Percentiles rank a stretch among this genome's conserved stretches.
Conservation (phyloP, 176 grass and related monocot genomes). For the Musa itinerans region DNA sequence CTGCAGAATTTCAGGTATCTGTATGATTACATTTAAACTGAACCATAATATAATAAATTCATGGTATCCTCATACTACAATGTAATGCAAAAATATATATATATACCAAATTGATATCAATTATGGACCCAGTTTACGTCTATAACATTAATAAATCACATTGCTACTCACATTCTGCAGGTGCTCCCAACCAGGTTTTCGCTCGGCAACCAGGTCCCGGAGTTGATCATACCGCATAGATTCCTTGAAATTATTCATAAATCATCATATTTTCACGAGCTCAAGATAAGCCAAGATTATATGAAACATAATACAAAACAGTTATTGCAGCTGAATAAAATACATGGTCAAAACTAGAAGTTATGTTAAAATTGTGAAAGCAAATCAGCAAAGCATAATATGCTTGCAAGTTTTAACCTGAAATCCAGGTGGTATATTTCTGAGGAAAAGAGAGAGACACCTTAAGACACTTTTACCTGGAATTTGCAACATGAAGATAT, state of each 20-base stretch:
- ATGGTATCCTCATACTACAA: background rate
- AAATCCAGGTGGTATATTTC: background rate
- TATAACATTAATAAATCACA: background rate
- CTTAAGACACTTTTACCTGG: too few relatives aligned
- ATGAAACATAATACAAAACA: background rate
- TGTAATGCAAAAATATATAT: background rate
- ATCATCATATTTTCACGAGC: background rate
- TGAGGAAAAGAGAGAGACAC: background rate
- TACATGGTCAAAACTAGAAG: background rate
- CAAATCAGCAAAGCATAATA: background rate
- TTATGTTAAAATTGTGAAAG: background rate
- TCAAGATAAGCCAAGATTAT: background rate
- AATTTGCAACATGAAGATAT: too few relatives aligned
- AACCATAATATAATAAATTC: too few relatives aligned
- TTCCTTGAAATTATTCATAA: slow-evolving; percentile 10
- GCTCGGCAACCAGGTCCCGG: slow-evolving; percentile 14
- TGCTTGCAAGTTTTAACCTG: background rate
- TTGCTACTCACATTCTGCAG: slow-evolving; percentile 22
- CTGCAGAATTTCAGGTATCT: too few relatives aligned
- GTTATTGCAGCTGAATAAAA: background rate
- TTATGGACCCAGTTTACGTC: background rate
- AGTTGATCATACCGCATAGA: slow-evolving; percentile 29
- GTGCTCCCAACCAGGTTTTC: slow-evolving; percentile 28
- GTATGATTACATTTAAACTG: too few relatives aligned
- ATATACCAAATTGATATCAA: background rate